A percentile compares a stretch with the other conserved stretches of the same genome.
phyloP scores from a whole-genome alignment of 768 basidiomycete species.

The Imleria badia region DNA sequence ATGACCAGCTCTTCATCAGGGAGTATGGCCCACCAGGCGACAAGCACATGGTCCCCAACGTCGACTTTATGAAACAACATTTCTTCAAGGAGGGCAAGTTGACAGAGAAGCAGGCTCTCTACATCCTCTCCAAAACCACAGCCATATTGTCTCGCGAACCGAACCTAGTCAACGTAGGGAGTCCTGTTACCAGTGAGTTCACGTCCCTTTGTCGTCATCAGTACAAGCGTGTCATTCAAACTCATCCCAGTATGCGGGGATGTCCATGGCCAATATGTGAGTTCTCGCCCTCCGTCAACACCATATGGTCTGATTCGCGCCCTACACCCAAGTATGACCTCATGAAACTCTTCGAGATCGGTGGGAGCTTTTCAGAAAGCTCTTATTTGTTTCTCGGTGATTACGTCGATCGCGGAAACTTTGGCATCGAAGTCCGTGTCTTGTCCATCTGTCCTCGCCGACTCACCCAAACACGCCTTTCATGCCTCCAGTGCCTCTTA shows the following conservation, averaged over 20 bases:
- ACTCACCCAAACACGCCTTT: neutral
- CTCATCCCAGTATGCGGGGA: conserved; percentile 80
- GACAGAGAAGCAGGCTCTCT: conserved; percentile 81
- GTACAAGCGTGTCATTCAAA: conserved; percentile 5
- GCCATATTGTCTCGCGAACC: conserved; percentile 71
- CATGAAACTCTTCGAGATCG: conserved; percentile 97
- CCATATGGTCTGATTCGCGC: conserved; percentile 10
- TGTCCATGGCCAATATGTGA: conserved; percentile 96
- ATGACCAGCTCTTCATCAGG: conserved; percentile 67
- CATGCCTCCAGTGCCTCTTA: conserved; percentile 64
- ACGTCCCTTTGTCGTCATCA: neutral
- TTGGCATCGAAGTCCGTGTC: conserved; percentile 66
- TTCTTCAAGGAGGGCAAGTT: conserved; percentile 85
- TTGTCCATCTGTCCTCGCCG: neutral
- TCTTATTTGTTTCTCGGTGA: conserved; percentile 94
- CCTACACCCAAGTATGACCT: conserved; percentile 76
- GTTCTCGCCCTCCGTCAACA: conserved; percentile 68
- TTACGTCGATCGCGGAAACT: conserved; percentile 96
- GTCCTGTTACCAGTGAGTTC: conserved; percentile 85
- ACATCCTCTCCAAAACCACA: conserved; percentile 70
- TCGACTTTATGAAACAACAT: conserved; percentile 80
- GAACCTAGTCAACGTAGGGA: conserved; percentile 82
- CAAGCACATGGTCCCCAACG: conserved; percentile 59
- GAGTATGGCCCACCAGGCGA: conserved; percentile 42
- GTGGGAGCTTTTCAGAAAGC: conserved; percentile 81